Evolutionary conservation across 306 rosid species (phyloP).

Genomic region (Cucurbita argyrosperma): DNA sequence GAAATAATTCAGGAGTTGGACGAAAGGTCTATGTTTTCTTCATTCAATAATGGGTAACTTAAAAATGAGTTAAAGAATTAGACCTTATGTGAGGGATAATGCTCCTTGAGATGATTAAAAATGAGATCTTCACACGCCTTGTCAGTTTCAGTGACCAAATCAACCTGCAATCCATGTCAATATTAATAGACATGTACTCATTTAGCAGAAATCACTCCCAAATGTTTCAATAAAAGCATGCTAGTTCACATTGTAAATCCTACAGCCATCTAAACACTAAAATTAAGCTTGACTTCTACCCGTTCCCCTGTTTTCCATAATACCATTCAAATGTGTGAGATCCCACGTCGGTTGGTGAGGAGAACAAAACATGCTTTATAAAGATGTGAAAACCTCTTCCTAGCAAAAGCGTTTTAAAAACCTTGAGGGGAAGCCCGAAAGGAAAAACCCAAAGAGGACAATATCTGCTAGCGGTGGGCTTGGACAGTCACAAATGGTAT

Average conservation of each 20-base stretch:
- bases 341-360: no score
- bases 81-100: slow-evolving; percentile 80
- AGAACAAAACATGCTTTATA: no score
- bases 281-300: not conserved
- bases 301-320: not conserved
- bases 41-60: not conserved
- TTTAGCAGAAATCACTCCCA: not conserved
- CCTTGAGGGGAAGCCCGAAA: no score
- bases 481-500: no score
- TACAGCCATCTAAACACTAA: not conserved
- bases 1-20: not conserved
- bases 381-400: no score
- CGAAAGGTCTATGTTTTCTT: not conserved
- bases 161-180: slow-evolving; percentile 51
- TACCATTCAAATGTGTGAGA: not conserved
- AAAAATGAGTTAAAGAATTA: not conserved
- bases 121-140: slow-evolving; percentile 93
- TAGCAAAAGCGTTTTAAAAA: no score
- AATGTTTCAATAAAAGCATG: not conserved
- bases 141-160: slow-evolving; percentile 96
- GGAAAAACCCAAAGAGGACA: no score
- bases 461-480: no score
- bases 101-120: slow-evolving; percentile 65
- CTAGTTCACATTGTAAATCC: not conserved
- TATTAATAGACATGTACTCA: not conserved